These are phyloP conservation scores for Allium fistulosum DNA, from an alignment of 106 monocot species.

Conservation along the genomic window DNA sequence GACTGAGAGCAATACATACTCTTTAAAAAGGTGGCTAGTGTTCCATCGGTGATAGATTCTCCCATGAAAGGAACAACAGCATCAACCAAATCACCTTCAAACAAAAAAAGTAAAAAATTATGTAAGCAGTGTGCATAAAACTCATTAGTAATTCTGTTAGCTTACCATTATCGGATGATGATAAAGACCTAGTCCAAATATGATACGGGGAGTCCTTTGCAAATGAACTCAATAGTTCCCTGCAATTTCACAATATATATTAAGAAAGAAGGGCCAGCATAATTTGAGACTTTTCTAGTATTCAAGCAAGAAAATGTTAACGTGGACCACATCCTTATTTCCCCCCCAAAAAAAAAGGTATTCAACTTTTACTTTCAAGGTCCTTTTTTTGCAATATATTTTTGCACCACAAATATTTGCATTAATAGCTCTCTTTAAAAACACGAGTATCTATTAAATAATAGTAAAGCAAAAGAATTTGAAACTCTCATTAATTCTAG, in stretches of 20 bases:
- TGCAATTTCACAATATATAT: conserved; percentile 6
- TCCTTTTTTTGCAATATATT: background rate
- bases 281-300: too few species aligned
- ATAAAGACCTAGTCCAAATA: conserved; percentile 26
- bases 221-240: conserved; percentile 12
- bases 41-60: conserved; percentile 98
- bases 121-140: background rate
- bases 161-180: conserved; percentile 36
- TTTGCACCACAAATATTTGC: background rate
- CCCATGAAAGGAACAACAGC: conserved; percentile 96
- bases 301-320: too few species aligned
- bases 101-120: background rate
- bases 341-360: too few species aligned
- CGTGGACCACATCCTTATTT: too few species aligned
- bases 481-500: too few species aligned
- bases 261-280: background rate
- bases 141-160: background rate
- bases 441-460: too few species aligned
- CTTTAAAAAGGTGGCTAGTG: conserved; percentile 77
- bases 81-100: conserved; percentile 64
- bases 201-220: conserved; percentile 15
- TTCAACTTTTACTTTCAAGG: background rate
- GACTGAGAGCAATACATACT: conserved; percentile 38
- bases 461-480: too few species aligned
- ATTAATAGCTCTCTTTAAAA: too few species aligned